Base-by-base conservation (phyloP, 257 asterid genomes). In the Solanum rostratum region DNA sequence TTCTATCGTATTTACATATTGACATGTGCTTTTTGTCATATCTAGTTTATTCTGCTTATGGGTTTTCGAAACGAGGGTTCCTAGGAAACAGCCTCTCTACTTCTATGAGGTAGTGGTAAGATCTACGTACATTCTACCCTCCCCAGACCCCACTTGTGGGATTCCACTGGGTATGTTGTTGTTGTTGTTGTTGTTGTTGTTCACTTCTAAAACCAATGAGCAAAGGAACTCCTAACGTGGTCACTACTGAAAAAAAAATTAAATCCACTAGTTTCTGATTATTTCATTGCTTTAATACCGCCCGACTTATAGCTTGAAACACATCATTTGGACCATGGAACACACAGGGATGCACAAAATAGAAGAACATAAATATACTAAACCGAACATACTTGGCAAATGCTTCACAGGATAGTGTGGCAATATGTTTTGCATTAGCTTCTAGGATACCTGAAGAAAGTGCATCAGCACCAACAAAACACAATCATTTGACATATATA, bases 341-440 rank as follows among this genome's bases (percentile, higher is more conserved):
- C 1, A 18, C 45, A 76, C 30, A 27, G 24, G 19, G 29, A 83
- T 54, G 78, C 30, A 30, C 18, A 33, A 9, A 41, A 85, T 30
- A 41, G 22, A 55, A 65, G 59, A 49, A 57, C n/a, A 76, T 29
- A 39, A 73, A 59, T 16, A 20, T 24, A 76, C 15, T 27, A 27
- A 76, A 76, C 18, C 9, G 15, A 49, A 49, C 86, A 76, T 88
- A 95, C 99, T 92, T 92, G 65, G 85, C 89, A 84, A 91, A 90
- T 78, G 92, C 84, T 86, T 94, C 91, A 29, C 43, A 80, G 81
- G 91, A 96, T 86, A 90, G 55, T 86, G 88, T 89, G 18, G 93
- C 94, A 84, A 94, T 91, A 80, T 53, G 70, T 80, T 85, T 81
- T 68, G 95, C 94, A 86, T 95, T 89, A 76, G 95, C 97, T 89